phyloP scores from a whole-genome alignment of 768 basidiomycete genomes.

The Lactarius evosmus region DNA sequence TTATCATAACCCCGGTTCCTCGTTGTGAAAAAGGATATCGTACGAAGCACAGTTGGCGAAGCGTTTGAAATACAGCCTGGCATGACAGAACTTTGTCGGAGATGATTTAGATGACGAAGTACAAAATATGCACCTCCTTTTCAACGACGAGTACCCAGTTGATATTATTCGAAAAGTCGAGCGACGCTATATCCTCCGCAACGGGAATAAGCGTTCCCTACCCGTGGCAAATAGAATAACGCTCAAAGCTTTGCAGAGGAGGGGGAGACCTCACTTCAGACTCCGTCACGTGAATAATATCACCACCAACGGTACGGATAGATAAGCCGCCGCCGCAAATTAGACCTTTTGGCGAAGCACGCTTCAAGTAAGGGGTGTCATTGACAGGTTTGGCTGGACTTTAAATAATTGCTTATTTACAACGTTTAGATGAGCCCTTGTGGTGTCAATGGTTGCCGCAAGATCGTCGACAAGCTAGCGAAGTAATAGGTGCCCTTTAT shows the following conservation, averaged over 20 bases:
- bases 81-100: not conserved
- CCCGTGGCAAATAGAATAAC: not conserved
- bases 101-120: too few relatives aligned
- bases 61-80: conserved; percentile 92
- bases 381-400: conserved; percentile 14
- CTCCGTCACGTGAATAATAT: conserved; percentile 48
- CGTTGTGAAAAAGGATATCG: conserved; percentile 44
- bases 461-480: conserved; percentile 82
- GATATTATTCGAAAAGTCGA: conserved; percentile 53
- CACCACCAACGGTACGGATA: conserved; percentile 57
- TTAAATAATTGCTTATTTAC: conserved; percentile 41
- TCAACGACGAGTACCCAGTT: conserved; percentile 86
- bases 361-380: conserved; percentile 41
- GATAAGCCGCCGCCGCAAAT: conserved; percentile 64
- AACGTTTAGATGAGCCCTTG: conserved; percentile 76
- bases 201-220: conserved; percentile 78
- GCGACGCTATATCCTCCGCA: conserved; percentile 63
- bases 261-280: conserved; percentile 49
- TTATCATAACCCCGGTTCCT: conserved; percentile 72
- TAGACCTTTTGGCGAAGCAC: conserved; percentile 87
- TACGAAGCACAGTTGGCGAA: conserved; percentile 58
- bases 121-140: conserved; percentile 67
- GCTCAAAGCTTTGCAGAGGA: not conserved
- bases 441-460: conserved; percentile 73
- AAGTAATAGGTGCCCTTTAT: conserved; percentile 5